Base-by-base conservation (phyloP, 2,329 filamentous ascomycete species). In the Neofusicoccum ribis region DNA sequence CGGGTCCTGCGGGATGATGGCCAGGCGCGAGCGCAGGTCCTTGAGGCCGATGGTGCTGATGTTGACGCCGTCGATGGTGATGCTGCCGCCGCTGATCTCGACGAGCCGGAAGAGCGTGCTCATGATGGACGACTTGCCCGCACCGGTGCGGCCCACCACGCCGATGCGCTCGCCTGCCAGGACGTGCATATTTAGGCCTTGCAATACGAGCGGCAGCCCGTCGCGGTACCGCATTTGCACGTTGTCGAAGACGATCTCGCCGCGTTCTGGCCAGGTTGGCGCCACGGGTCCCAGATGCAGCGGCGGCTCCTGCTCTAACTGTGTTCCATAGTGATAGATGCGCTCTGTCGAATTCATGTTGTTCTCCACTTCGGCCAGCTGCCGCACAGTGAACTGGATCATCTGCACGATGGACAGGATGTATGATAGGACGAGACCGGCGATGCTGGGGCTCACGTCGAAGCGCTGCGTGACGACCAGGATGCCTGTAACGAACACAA, bases 321-420 rank as follows among this genome's bases (percentile, higher is more conserved):
- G 79, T 0, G 87, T 92, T 63, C 92, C 93, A 75, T 98, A 98
- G 80, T 96, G 92, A 75, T 93, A 88, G 39, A 98, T 83, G 58
- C 95, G 89, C 79, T 98, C 94, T 0, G 96, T 95, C 0, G 93
- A 89, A 76, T 97, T 98, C 94, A 98, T 98, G 74, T 93, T 92
- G 79, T 97, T 98, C 78, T 98, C 94, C 8, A 98, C 92, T 77
- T 97, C 94, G 31, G 94, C 94, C 7, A 97, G 84, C 78, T 98
- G 94, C 17, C 95, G 88, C 17, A 98, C 92, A 0, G 92, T 94
- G 77, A 97, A 97, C 74, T 97, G 94, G 69, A 98, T 89, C 90
- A 97, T 93, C 77, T 96, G 92, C 17, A 96, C 93, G 72, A 97
- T 96, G 14, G 90, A 86, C 17, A 99, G 84, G 73, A 98, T 96